Base-by-base conservation (phyloP, 257 asterid genomes). In the Salvia hispanica region DNA sequence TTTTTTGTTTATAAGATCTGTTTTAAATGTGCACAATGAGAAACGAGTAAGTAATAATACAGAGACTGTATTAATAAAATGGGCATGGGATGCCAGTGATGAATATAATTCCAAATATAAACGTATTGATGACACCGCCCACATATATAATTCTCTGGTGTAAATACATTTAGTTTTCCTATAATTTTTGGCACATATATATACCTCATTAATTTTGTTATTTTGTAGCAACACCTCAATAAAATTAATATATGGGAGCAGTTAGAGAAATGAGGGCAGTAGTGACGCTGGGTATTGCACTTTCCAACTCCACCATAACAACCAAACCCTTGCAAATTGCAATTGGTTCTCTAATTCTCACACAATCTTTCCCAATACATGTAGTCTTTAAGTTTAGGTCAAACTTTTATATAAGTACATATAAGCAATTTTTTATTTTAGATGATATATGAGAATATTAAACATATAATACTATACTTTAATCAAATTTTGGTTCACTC, bases 241-340 rank as follows among this genome's bases (percentile, higher is more conserved):
- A 62, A 54, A 21, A 43, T 50, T 31, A n/a, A 71, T 43, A 48
- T 69, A 15, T 67, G 67, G 78, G 88, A 84, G 95, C 72, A 51
- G 91, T 81, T 87, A 65, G 54, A 72, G 57, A 51, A 70, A 70
- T 79, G 87, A 81, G 82, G 82, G 72, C 52, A 76, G 31, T 52
- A 48, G 74, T 87, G 91, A 87, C 82, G 84, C 48, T 57, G 28
- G 1, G 10, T 58, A 7, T 62, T 28, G 31, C 63, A 64, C 39
- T 74, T 80, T 78, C 83, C 91, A 79, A 81, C 91, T 85, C 95
- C 95, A 85, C 82, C 80, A 65, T 70, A 74, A 85, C 95, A 12
- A 87, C 87, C 83, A 9, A 55, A 54, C 64, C 64, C 66, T 76
- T 50, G 43, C n/a, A 18, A 18, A 18, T 18, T 18, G 0, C 45